Conservation (phyloP, 768 basidiomycete genomes). For the Hysterangium stoloniferum region DNA sequence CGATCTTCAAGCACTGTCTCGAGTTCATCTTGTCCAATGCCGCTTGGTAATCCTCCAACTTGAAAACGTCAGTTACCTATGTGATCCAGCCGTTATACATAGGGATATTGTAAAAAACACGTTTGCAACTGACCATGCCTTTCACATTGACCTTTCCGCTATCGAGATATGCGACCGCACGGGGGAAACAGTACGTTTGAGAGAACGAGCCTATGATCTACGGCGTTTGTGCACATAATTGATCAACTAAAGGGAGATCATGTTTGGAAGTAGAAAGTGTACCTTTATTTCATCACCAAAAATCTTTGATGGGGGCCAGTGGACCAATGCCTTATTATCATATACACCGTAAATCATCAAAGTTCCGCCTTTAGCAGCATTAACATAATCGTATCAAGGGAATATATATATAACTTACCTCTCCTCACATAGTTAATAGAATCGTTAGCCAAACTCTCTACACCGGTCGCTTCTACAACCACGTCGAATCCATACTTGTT, state of each 20-base stretch:
- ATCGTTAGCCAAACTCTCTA: constrained; percentile 80
- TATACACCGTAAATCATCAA: constrained; percentile 90
- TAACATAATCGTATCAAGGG: not conserved
- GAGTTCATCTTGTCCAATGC: constrained; percentile 62
- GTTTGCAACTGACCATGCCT: constrained; percentile 54
- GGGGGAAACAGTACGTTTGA: constrained; percentile 84
- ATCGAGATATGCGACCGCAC: constrained; percentile 84
- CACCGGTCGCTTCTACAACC: constrained; percentile 76
- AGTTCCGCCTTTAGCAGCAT: constrained; percentile 43
- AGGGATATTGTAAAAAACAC: not conserved
- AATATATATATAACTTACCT: constrained; percentile 20
- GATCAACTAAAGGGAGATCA: too few species aligned
- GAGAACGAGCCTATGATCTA: constrained; percentile 90
- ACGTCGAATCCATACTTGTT: constrained; percentile 87
- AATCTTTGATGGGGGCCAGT: constrained; percentile 83
- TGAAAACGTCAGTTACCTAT: constrained; percentile 50
- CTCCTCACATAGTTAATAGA: constrained; percentile 84
- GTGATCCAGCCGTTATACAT: constrained; percentile 11
- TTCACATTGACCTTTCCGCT: constrained; percentile 74
- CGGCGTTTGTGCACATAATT: not conserved
- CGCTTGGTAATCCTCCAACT: constrained; percentile 51
- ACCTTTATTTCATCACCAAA: constrained; percentile 65
- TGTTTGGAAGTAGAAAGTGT: constrained; percentile 1
- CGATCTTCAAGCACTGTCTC: constrained; percentile 48
- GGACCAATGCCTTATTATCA: constrained; percentile 73